Evolutionary conservation across 1,139 yeast species (phyloP).

Genomic region (Blastobotrys proliferans): DNA sequence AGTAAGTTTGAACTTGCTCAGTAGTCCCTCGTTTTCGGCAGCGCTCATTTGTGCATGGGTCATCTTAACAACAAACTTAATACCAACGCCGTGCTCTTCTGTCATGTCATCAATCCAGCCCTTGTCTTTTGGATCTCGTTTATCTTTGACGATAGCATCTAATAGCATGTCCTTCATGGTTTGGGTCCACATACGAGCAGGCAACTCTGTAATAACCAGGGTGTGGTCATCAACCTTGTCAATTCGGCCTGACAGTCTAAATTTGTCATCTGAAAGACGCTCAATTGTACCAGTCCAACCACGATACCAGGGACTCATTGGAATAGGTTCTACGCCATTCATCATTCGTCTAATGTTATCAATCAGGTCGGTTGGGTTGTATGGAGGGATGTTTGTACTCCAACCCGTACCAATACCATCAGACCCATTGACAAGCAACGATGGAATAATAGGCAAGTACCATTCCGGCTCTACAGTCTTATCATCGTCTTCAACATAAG

Average conservation of each 20-base stretch:
- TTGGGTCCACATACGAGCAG: slow-evolving; percentile 89
- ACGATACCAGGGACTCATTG: slow-evolving; percentile 90
- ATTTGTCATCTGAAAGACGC: slow-evolving; percentile 55
- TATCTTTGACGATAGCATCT: slow-evolving; percentile 48
- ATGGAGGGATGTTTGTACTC: slow-evolving; percentile 91
- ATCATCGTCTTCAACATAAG: slow-evolving; percentile 88
- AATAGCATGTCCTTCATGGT: slow-evolving; percentile 81
- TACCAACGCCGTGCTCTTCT: slow-evolving; percentile 83
- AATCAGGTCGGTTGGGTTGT: slow-evolving; percentile 81
- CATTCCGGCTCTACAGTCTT: slow-evolving; percentile 93
- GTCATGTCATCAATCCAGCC: slow-evolving; percentile 97
- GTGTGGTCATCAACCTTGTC: slow-evolving; percentile 78
- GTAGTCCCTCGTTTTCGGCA: slow-evolving; percentile 65
- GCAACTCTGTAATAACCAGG: slow-evolving; percentile 86
- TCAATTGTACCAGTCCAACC: slow-evolving; percentile 92
- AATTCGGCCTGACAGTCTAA: slow-evolving; percentile 70
- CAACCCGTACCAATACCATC: slow-evolving; percentile 99
- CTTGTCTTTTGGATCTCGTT: slow-evolving; percentile 27
- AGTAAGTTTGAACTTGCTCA: slow-evolving; percentile 76
- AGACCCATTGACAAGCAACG: slow-evolving; percentile 88
- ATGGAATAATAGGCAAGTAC: slow-evolving; percentile 90
- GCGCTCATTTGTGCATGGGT: slow-evolving; percentile 79
- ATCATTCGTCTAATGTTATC: slow-evolving; percentile 66
- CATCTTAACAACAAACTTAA: slow-evolving; percentile 73
- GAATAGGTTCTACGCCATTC: slow-evolving; percentile 65